Percentiles rank a stretch among this genome's conserved stretches.
These are phyloP conservation scores for Acacia melanoxylon DNA, from an alignment of 306 rosid genomes.

Conservation along the genomic window DNA sequence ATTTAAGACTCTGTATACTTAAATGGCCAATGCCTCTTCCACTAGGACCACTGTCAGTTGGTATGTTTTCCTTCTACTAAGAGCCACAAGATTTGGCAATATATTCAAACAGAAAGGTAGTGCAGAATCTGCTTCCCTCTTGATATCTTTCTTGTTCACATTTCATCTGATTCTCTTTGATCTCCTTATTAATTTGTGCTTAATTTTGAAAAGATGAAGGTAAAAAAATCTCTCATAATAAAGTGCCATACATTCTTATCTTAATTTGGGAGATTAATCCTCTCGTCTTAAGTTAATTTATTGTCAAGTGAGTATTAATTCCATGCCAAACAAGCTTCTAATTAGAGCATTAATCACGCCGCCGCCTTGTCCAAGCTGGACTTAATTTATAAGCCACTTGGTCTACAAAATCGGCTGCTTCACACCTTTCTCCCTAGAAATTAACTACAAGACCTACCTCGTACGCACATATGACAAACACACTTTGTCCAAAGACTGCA, in stretches of 20 bases:
- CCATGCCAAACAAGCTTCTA: not conserved
- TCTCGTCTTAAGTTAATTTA: not conserved
- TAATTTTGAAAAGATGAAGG: not conserved
- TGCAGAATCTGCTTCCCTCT: not conserved
- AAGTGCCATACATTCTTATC: not conserved
- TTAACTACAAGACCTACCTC: not conserved
- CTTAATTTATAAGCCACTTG: not conserved
- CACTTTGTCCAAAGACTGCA: not conserved
- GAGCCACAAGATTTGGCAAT: not conserved
- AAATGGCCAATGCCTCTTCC: too few relatives aligned
- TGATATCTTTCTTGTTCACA: not conserved
- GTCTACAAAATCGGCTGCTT: not conserved
- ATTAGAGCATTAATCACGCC: not conserved
- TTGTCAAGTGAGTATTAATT: not conserved
- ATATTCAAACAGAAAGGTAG: not conserved
- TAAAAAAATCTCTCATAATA: not conserved
- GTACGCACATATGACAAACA: not conserved
- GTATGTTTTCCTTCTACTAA: not conserved
- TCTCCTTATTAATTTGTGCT: not conserved
- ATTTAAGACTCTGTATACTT: too few relatives aligned
- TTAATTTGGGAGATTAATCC: not conserved
- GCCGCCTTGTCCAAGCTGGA: not conserved
- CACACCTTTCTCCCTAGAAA: not conserved
- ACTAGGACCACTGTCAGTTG: too few relatives aligned
- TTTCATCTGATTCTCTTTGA: not conserved